Percentiles rank a stretch among this genome's conserved stretches.
phyloP scores from a whole-genome alignment of 2,329 filamentous ascomycete species.

The Celoporthe dispersa region DNA sequence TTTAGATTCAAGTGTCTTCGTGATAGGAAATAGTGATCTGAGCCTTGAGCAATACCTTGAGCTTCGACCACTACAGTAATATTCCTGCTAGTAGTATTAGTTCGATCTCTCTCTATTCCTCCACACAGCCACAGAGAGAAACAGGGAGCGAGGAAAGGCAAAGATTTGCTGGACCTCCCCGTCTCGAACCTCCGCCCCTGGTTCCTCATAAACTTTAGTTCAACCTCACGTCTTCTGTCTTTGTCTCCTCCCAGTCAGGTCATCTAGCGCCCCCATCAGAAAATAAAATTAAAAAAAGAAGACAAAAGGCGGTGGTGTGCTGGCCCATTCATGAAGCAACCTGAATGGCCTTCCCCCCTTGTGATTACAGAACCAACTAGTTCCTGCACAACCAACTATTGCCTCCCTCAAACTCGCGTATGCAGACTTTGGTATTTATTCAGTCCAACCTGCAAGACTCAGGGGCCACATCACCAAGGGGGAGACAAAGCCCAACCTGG shows the following conservation, averaged over 20 bases:
- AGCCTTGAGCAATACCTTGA: neutral
- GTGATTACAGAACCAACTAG: neutral
- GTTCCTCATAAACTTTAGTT: neutral
- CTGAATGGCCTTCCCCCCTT: neutral
- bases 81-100: neutral
- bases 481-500: neutral
- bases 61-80: too few species aligned
- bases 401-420: neutral
- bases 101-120: too few species aligned
- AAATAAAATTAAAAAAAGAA: too few species aligned
- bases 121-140: too few species aligned
- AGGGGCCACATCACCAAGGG: neutral
- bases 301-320: neutral
- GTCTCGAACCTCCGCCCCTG: neutral
- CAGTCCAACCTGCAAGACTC: neutral
- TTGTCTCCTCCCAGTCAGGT: neutral
- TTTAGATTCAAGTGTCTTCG: neutral
- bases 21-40: too few species aligned
- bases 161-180: neutral
- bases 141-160: too few species aligned
- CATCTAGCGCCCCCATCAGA: neutral
- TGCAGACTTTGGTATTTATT: neutral
- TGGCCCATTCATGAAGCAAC: neutral
- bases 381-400: neutral
- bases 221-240: neutral